A percentile compares a stretch with the other conserved stretches of the same genome.
Conservation (phyloP, 108 stramenopile genomes). For the Mayamaea pseudoterrestris region DNA sequence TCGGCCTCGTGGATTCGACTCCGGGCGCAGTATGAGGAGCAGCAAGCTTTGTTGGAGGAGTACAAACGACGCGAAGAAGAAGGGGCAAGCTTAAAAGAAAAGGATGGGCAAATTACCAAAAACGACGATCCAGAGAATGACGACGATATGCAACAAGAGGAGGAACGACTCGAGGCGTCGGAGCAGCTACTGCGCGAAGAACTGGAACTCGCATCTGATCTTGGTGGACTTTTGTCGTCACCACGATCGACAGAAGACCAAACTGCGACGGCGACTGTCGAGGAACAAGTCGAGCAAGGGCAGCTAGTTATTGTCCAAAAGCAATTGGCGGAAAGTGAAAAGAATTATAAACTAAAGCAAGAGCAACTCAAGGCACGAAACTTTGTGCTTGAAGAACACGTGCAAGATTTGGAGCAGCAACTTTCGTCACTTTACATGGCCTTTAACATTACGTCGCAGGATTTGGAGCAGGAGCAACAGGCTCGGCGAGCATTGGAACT, state of each 20-base stretch:
- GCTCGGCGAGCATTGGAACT: slow-evolving; percentile 5
- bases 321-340: slow-evolving; percentile 16
- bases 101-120: slow-evolving; percentile 5
- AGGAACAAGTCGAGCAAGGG: background rate
- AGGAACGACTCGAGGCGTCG: background rate
- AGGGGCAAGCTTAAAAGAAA: slow-evolving; percentile 7
- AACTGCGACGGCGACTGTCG: background rate
- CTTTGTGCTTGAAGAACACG: slow-evolving; percentile 43
- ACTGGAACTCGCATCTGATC: background rate
- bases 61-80: slow-evolving; percentile 16
- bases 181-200: background rate
- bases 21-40: slow-evolving; percentile 27
- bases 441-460: slow-evolving; percentile 44
- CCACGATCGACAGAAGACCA: background rate
- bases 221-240: background rate
- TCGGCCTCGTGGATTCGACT: slow-evolving; percentile 24
- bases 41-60: slow-evolving; percentile 14
- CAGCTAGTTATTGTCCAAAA: background rate
- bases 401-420: slow-evolving; percentile 61
- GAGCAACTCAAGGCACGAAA: slow-evolving; percentile 48
- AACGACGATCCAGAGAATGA: slow-evolving; percentile 9
- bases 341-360: slow-evolving; percentile 31
- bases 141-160: slow-evolving; percentile 12
- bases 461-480: slow-evolving; percentile 15
- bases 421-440: slow-evolving; percentile 52